Evolutionary conservation across 1,284 basidiomycete genomes (phyloP).

Genomic region (Rhodotorula sp.): DNA sequence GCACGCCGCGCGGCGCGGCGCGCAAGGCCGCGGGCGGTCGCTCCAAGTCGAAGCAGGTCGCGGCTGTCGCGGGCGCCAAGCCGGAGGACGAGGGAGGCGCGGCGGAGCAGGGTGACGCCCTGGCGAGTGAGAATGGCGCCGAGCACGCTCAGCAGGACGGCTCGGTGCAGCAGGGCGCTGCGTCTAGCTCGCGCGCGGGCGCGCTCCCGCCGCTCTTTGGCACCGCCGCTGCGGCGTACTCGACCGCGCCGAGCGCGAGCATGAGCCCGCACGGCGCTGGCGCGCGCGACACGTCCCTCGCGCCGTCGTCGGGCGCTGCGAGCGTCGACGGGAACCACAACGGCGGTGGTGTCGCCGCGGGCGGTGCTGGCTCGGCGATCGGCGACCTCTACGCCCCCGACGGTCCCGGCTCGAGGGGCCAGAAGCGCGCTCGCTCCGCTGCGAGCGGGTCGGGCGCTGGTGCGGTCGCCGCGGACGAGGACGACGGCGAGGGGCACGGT

Average conservation of each 20-base stretch:
- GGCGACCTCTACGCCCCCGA: neutral
- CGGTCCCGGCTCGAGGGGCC: neutral
- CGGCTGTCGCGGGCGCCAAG: neutral
- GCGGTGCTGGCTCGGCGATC: neutral
- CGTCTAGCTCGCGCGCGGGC: neutral
- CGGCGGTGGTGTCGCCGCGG: no score
- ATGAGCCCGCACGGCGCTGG: neutral
- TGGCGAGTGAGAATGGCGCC: no score
- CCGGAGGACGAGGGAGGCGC: no score
- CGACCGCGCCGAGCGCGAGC: neutral
- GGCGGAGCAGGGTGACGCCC: no score
- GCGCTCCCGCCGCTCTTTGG: neutral
- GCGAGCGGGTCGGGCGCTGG: neutral
- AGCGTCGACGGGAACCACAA: no score
- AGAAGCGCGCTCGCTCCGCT: neutral
- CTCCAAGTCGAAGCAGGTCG: neutral
- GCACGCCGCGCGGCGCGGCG: conserved; percentile 5
- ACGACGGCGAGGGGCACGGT: neutral
- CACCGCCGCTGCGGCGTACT: neutral
- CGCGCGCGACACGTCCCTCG: neutral
- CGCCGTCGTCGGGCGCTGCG: neutral
- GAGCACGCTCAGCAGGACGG: neutral
- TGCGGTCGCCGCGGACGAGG: neutral
- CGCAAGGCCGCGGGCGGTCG: neutral
- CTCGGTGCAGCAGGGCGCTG: neutral